Conservation (phyloP, 768 basidiomycete species). For the Phylloporus sp. region DNA sequence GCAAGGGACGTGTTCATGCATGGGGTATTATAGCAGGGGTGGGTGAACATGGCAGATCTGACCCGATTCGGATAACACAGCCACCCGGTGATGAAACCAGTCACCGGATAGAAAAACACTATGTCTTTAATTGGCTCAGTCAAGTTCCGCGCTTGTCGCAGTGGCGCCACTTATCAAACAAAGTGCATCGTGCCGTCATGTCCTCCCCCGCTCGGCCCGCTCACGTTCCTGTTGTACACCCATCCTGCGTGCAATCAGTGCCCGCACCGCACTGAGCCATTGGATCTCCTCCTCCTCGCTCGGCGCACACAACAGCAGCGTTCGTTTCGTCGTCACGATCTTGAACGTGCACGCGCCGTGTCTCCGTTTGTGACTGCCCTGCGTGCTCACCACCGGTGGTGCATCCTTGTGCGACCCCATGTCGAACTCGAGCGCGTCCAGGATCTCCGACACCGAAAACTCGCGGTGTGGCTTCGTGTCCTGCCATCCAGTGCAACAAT, state of each 20-base stretch:
- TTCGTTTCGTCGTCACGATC: conserved; percentile 91
- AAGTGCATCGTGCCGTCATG: conserved; percentile 21
- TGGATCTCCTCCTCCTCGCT: conserved; percentile 97
- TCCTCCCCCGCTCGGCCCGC: conserved; percentile 28
- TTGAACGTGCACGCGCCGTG: conserved; percentile 74
- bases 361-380: conserved; percentile 41
- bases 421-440: conserved; percentile 91
- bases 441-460: conserved; percentile 78
- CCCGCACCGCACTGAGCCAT: conserved; percentile 94
- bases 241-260: conserved; percentile 75
- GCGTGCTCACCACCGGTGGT: conserved; percentile 26
- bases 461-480: conserved; percentile 86
- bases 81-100: background rate
- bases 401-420: conserved; percentile 52
- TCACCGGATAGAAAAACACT: conserved; percentile 14
- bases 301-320: conserved; percentile 86
- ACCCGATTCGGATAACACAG: background rate
- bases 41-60: conserved; percentile 21
- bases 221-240: conserved; percentile 45
- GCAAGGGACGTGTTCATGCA: background rate
- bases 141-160: conserved; percentile 33
- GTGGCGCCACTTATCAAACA: conserved; percentile 31
- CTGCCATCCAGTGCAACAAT: conserved; percentile 42
- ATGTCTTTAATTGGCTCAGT: conserved; percentile 24
- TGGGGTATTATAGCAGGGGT: background rate